Conservation (phyloP, 108 stramenopile species). For the Cyclostephanos invisitatus region DNA sequence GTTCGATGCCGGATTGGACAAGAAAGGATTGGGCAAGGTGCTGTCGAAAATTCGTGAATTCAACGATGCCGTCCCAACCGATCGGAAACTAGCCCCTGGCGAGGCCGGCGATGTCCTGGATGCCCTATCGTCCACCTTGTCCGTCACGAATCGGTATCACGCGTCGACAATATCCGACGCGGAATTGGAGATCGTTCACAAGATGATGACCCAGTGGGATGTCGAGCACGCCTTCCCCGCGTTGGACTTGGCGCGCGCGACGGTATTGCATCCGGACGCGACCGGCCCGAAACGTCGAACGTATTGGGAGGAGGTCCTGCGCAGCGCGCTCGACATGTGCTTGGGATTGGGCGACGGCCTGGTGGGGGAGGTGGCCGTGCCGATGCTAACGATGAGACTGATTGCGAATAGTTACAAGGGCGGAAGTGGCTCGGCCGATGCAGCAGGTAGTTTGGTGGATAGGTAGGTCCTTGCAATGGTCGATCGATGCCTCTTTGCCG, state of each 20-base stretch:
- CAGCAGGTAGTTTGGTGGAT: slow-evolving; percentile 47
- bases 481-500: not conserved
- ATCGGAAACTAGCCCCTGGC: slow-evolving; percentile 40
- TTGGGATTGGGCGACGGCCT: slow-evolving; percentile 35
- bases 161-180: slow-evolving; percentile 54
- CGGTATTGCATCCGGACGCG: slow-evolving; percentile 77
- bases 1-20: slow-evolving; percentile 68
- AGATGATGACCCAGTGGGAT: slow-evolving; percentile 60
- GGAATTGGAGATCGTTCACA: slow-evolving; percentile 54
- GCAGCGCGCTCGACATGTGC: slow-evolving; percentile 35
- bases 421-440: slow-evolving; percentile 67
- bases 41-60: slow-evolving; percentile 69
- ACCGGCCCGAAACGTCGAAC: slow-evolving; percentile 33
- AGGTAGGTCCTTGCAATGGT: slow-evolving; percentile 15
- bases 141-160: slow-evolving; percentile 81
- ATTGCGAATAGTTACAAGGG: slow-evolving; percentile 79
- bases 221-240: slow-evolving; percentile 67
- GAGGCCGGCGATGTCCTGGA: slow-evolving; percentile 29
- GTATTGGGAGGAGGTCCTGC: slow-evolving; percentile 60
- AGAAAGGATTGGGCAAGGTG: slow-evolving; percentile 73
- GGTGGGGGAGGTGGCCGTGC: slow-evolving; percentile 72
- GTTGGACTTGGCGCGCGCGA: slow-evolving; percentile 78
- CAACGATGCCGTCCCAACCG: slow-evolving; percentile 27
- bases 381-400: slow-evolving; percentile 79
- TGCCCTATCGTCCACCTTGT: slow-evolving; percentile 56